Evolutionary conservation across 2,329 filamentous ascomycete species (phyloP), one percentile per base, ranked within the genome.

Genomic region (Tolypocladium tropicale): DNA sequence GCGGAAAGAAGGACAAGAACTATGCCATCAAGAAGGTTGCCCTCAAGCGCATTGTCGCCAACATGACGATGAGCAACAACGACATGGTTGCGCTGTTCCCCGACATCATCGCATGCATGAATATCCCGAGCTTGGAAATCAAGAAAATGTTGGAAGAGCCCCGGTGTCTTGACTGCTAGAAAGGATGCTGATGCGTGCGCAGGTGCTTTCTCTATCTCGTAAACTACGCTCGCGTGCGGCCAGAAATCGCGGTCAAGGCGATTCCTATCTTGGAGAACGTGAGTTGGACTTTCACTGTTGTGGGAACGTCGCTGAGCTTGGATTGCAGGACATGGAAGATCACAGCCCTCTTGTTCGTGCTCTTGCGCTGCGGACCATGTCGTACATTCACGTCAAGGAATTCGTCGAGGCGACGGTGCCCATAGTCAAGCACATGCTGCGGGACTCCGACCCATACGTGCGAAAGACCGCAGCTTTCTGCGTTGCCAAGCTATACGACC

Each of bases 1-100:
- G 91, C 70, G 88, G 89, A 63, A 96, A 95, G 79, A 99, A 97
- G 78, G 94, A 99, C 77, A 97, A 96, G 82, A 96, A 95, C 75
- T 88, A 90, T 74, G 82, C 87, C 49, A 84, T 85, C 62, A 99
- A 97, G 80, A 97, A 97, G 82, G 95, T 96, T 68, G 92, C 94
- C 12, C 81, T 99, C 60, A 99, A 99, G 82, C 96, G 96, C 81
- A 97, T 99, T 64, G 94, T 99, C 65, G 94, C 94, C 70, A 99
- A 99, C 71, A 99, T 99, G 94, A 99, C 94, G 62, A 99, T 99
- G 94, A 97, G 93, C 82, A 99, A 99, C 76, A 99, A 97, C 69
- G 94, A 99, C 73, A 99, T 99, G 94, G 88, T 97, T 55, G 91
- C 90, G 41, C 78, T 99, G 54, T 99, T 99, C 65, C 91, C 93